These are phyloP conservation scores for Phylloporus sp. DNA, from an alignment of 1,284 basidiomycete species.

Conservation along the genomic window DNA sequence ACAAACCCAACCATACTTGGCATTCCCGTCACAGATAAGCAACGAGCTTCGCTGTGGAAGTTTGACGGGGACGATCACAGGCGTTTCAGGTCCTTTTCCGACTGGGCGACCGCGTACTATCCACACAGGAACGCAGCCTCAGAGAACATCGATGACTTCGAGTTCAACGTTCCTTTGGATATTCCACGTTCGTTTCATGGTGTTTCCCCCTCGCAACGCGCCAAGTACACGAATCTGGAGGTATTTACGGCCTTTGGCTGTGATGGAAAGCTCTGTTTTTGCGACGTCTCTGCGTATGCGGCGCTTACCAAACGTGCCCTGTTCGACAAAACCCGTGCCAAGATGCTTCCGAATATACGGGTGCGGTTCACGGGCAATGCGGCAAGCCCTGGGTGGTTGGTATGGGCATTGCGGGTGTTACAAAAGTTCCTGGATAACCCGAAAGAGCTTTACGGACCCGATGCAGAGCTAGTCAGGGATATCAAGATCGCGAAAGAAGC, in stretches of 20 bases:
- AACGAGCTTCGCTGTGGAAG: neutral
- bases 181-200: constrained; percentile 21
- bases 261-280: constrained; percentile 23
- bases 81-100: constrained; percentile 26
- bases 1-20: constrained; percentile 2
- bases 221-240: constrained; percentile 20
- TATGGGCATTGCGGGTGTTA: constrained; percentile 26
- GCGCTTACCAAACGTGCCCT: constrained; percentile 28
- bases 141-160: constrained; percentile 29
- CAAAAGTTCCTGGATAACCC: constrained; percentile 13
- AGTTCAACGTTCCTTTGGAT: constrained; percentile 20
- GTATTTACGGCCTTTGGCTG: constrained; percentile 16
- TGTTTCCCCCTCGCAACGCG: constrained; percentile 26
- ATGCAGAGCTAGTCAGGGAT: constrained; percentile 34
- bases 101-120: constrained; percentile 25
- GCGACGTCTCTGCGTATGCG: constrained; percentile 15
- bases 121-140: constrained; percentile 27
- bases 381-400: constrained; percentile 18
- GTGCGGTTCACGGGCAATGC: constrained; percentile 31
- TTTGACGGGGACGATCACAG: constrained; percentile 17
- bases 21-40: constrained; percentile 2
- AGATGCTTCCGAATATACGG: constrained; percentile 24
- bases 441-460: constrained; percentile 21
- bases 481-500: constrained; percentile 13
- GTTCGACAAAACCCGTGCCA: constrained; percentile 26